phyloP scores from a whole-genome alignment of 768 basidiomycete genomes.

The Termitomyces sp. region DNA sequence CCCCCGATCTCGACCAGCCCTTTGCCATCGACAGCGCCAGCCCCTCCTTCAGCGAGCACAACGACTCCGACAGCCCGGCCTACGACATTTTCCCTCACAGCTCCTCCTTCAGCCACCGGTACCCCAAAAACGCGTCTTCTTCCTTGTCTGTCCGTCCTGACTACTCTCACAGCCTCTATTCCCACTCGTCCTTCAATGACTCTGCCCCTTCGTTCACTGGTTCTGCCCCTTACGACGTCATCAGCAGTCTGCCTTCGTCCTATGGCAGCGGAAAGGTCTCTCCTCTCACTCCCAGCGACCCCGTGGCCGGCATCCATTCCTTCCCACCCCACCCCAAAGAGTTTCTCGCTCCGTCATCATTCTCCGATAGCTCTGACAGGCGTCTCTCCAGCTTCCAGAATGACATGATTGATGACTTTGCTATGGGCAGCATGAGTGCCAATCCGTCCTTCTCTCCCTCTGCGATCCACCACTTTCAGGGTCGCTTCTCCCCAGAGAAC shows the following conservation, averaged over 20 bases:
- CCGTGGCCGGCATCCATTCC: slow-evolving; percentile 55
- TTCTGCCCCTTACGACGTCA: slow-evolving; percentile 60
- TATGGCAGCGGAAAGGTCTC: slow-evolving; percentile 74
- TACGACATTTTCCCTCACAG: slow-evolving; percentile 61
- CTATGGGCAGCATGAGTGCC: slow-evolving; percentile 40
- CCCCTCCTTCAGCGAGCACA: slow-evolving; percentile 36
- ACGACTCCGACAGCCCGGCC: slow-evolving; percentile 45
- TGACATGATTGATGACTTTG: slow-evolving; percentile 65
- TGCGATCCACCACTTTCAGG: slow-evolving; percentile 49
- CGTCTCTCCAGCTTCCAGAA: slow-evolving; percentile 50
- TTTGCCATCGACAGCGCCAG: slow-evolving; percentile 39
- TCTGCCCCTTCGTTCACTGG: slow-evolving; percentile 52
- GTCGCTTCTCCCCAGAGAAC: slow-evolving; percentile 49
- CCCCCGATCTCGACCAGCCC: slow-evolving; percentile 52
- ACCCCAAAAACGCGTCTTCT: slow-evolving; percentile 68
- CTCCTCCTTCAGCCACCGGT: slow-evolving; percentile 49
- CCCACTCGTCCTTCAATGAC: slow-evolving; percentile 55
- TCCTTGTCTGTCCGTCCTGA: slow-evolving; percentile 60
- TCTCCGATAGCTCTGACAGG: slow-evolving; percentile 58
- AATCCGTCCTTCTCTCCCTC: slow-evolving; percentile 44
- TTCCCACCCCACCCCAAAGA: slow-evolving; percentile 49
- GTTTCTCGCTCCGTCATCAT: slow-evolving; percentile 44
- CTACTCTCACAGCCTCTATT: slow-evolving; percentile 56
- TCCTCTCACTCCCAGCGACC: slow-evolving; percentile 66
- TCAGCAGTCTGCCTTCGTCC: slow-evolving; percentile 56